Conservation (phyloP, 2,329 filamentous ascomycete species). For the Diaporthe sp. region DNA sequence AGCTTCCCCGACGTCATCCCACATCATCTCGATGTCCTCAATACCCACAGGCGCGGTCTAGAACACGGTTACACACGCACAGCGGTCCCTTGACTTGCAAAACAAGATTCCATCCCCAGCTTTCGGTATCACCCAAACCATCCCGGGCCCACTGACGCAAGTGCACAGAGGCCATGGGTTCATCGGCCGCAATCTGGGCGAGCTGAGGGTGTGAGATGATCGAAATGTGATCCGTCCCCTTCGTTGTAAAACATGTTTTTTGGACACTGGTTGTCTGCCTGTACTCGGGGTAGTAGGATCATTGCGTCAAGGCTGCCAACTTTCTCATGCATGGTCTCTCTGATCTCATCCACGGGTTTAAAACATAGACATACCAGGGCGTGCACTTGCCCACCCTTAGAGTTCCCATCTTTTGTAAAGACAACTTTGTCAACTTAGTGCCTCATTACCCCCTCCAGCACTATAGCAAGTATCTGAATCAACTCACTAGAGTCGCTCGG, state of each 20-base stretch:
- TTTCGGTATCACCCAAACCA: constrained; percentile 10
- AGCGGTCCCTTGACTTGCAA: constrained; percentile 30
- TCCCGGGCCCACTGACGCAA: constrained; percentile 38
- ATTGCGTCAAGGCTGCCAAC: constrained; percentile 43
- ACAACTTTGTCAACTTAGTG: constrained; percentile 19
- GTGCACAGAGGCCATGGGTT: constrained; percentile 14
- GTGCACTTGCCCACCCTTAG: constrained; percentile 23
- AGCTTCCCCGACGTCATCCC: constrained; percentile 40
- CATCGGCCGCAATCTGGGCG: neutral
- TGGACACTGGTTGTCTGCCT: neutral
- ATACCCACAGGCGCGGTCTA: constrained; percentile 29
- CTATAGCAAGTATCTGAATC: neutral
- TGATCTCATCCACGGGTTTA: constrained; percentile 32
- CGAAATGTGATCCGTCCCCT: constrained; percentile 28
- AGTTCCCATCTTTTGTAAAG: constrained; percentile 20
- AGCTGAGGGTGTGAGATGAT: constrained; percentile 25
- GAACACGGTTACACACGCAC: constrained; percentile 19
- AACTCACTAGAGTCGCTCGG: constrained; percentile 25
- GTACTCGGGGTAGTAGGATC: constrained; percentile 1
- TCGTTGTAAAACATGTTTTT: constrained; percentile 35
- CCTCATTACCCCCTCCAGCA: neutral
- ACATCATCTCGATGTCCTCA: constrained; percentile 31
- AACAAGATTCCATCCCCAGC: constrained; percentile 38
- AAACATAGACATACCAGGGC: constrained; percentile 39
- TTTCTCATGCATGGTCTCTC: constrained; percentile 39